Evolutionary conservation across 2,329 filamentous ascomycete species (phyloP), one percentile per base, ranked within the genome.

Genomic region (Falciphora oryzae): DNA sequence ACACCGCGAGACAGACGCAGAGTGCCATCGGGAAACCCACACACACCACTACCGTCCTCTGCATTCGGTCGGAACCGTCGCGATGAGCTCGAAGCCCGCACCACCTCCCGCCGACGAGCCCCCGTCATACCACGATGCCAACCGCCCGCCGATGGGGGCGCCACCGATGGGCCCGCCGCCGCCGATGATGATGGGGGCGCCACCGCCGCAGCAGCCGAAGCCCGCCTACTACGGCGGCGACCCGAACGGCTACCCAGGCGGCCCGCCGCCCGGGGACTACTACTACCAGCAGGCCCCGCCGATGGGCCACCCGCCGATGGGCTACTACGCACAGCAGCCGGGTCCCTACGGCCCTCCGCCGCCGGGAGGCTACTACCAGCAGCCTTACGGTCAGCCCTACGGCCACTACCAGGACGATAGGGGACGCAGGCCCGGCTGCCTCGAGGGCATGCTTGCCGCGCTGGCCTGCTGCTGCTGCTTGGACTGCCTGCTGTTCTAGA

Each of bases 391-490:
- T 8, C 68, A 63, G 61, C 70, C 65, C 18, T 66, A 67, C 50
- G 68, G 68, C 10, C 66, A 70, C 35, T 72, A 75, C 66, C 67
- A 71, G 69, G 69, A 73, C 71, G 67, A 73, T 74, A 60, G 72
- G 73, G 58, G 70, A 69, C 66, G 67, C 27, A 66, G 64, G 22
- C 65, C 73, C 67, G 73, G 75, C 18, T 75, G 75, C 64, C 68
- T 83, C 57, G 78, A 79, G 44, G 81, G 80, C 57, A 71, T 84
- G 63, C 69, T 85, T 22, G 83, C 81, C 22, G 77, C 77, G 67
- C 71, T 84, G 66, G 84, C 84, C 1, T 85, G 83, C 72, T 86
- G 84, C 72, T 86, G 84, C 74, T 86, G 84, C 71, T 71, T 86
- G 70, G 84, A 86, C 68, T 75, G 78, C 59, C 68, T 75, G 28